A percentile compares a stretch with the other conserved stretches of the same genome.
These are phyloP conservation scores for Parathielavia appendiculata DNA, from an alignment of 495 filamentous ascomycete genomes.

Conservation along the genomic window DNA sequence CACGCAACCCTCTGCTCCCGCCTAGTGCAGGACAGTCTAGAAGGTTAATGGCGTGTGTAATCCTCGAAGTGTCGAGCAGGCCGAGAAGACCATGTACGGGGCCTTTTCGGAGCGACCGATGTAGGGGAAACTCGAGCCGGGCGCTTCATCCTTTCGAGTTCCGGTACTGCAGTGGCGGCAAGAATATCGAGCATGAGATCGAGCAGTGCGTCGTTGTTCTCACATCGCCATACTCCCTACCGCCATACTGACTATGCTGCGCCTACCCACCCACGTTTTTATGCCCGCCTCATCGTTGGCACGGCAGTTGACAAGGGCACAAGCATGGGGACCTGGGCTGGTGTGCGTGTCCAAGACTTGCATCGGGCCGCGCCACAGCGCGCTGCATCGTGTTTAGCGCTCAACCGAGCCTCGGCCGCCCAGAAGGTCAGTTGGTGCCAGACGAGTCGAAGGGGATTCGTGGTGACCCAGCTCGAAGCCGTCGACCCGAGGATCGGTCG, in stretches of 20 bases:
- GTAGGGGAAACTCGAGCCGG: no score
- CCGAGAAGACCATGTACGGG: background rate
- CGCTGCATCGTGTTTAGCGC: background rate
- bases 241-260: background rate
- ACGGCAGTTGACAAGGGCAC: constrained; percentile 20
- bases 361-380: constrained; percentile 5
- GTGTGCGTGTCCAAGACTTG: constrained; percentile 2
- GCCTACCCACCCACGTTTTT: constrained; percentile 13
- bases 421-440: background rate
- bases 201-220: no score
- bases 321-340: constrained; percentile 8
- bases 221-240: background rate
- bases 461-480: no score
- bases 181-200: background rate
- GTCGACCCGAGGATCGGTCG: no score
- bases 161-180: no score
- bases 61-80: background rate
- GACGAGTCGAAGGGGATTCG: background rate
- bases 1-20: no score
- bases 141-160: no score
- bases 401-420: background rate
- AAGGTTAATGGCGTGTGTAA: background rate
- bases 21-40: background rate
- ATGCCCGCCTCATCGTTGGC: constrained; percentile 5
- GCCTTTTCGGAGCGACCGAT: background rate